Base-by-base conservation (phyloP, 257 asterid species). In the Solanum bulbocastanum region DNA sequence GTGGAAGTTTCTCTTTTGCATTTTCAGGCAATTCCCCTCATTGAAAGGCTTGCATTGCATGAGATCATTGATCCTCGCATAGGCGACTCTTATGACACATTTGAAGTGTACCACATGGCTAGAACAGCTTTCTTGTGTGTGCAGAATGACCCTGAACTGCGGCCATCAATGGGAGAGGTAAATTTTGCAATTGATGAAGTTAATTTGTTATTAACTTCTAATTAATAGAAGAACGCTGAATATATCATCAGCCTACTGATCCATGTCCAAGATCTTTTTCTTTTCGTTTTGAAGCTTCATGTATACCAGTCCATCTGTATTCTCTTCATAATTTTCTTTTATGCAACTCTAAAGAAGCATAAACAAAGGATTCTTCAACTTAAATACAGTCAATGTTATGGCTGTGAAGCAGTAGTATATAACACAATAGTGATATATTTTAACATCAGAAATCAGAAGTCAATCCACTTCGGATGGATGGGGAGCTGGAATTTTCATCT, bases 121-220 rank as follows among this genome's bases (percentile, higher is more conserved):
- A 93, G 90, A 88, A 90, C 96, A 25, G 96, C 98, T 4, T 95
- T 88, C 85, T 76, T 94, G 83, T 93, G 98, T 68, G 91, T 94
- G 88, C 98, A 93, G 90, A 90, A 93, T 78, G 92, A 93, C 79
- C 98, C 98, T 2, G 93, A 89, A 88, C 91, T 89, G 90, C 93
- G 98, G 86, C 98, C 98, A 83, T 93, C 98, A 71, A 94, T 93
- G 98, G 94, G 92, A 4, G 95, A 95, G 96, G 98, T 95, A 90
- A 87, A 33, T 52, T 52, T 60, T 81, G 39, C 0, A 0, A 37
- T 37, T 74, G 1, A 37, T 36, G 83, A 74, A 37, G 56, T 37
- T 37, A 5, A 75, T 75, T 37, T 75, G 83, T 22, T 37, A 52
- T 52, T 52, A 52, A 52, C n/a, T 52, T n/a, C 62, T 44, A 39